Evolutionary conservation across 1,284 basidiomycete genomes (phyloP), one percentile per base, ranked within the genome.

Genomic region (Cutaneotrichosporon sp.): DNA sequence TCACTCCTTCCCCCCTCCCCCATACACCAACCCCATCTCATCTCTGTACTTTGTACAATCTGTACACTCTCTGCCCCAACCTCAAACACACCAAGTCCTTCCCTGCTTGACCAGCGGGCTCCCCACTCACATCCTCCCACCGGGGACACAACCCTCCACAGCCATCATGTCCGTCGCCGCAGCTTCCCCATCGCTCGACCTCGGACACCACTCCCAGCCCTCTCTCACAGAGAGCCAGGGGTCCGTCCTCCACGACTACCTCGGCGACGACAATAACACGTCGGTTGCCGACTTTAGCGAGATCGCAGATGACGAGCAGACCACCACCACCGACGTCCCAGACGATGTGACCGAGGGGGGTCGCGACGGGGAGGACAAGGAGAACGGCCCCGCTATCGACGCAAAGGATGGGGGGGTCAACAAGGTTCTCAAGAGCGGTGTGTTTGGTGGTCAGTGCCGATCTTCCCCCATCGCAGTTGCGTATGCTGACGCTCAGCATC

Each of bases 351-450:
- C 55, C 36, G 55, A 56, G 36, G 13, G 22, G 11, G 55, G 38
- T 6, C 32, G 26, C 10, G 55, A 38, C 56, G 21, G 32, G 51
- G 56, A 40, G 31, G 63, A 60, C 58, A 65, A 63, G 56, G 65
- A 58, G 42, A 61, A 65, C 46, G 64, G 62, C 7, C 59, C 40
- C 22, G n/a, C 34, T 36, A 5, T 36, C 34, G 58, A 60, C 55
- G 9, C 59, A 38, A 61, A 61, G 56, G 67, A 65, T 34, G 73
- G 70, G 5, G 76, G 72, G 21, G 77, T 77, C 26, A 73, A 69
- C 63, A 73, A 74, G 64, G 73, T 79, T n/a, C 67, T 78, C 58
- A 76, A 76, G 65, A 75, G 71, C 53, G 76, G 77, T 49, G 71
- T 79, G 22, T 79, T 79, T 68, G 77, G 76, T 46, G 67, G 76